Evolutionary conservation across 495 filamentous ascomycete species (phyloP).

Genomic region (Lepraria neglecta): DNA sequence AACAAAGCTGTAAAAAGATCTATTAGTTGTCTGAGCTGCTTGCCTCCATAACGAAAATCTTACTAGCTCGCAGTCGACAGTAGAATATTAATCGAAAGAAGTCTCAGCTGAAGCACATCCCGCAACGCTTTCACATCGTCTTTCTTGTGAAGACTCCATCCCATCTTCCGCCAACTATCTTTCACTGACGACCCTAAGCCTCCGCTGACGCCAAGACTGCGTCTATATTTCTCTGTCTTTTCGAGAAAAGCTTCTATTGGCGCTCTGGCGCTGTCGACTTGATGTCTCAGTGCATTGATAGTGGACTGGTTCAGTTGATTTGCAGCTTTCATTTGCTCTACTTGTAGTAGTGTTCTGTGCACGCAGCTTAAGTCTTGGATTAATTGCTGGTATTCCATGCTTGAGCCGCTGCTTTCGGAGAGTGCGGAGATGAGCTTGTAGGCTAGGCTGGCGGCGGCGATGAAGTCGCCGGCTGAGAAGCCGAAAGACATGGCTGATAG

Average conservation of each 20-base stretch:
- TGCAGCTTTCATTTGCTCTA: neutral
- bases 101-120: neutral
- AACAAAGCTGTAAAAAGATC: neutral
- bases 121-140: neutral
- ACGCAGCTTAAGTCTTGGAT: neutral
- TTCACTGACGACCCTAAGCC: neutral
- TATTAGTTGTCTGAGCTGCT: neutral
- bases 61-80: neutral
- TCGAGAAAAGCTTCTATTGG: neutral
- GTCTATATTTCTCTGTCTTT: neutral
- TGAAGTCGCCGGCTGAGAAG: neutral
- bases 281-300: neutral
- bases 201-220: neutral
- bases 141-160: neutral
- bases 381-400: neutral
- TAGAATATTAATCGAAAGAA: neutral
- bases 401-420: neutral
- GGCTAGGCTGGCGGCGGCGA: neutral
- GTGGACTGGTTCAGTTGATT: neutral
- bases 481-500: neutral
- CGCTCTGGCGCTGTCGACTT: neutral
- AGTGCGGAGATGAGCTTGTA: neutral
- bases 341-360: neutral
- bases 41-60: too few species aligned
- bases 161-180: neutral